These are phyloP conservation scores for Fremontodendron californicum DNA, from an alignment of 345 rosid species.

Conservation along the genomic window DNA sequence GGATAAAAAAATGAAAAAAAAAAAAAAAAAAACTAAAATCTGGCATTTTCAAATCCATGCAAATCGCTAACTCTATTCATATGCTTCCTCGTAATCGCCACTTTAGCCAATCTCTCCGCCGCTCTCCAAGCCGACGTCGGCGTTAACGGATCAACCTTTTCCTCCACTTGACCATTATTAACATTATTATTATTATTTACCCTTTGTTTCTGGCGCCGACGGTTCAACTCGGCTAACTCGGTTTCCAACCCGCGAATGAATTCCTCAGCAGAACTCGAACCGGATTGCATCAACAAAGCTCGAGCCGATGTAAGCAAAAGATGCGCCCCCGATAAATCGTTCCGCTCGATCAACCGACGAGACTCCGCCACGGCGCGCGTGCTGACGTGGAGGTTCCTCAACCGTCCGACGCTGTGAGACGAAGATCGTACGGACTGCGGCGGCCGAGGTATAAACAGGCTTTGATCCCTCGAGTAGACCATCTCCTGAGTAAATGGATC, in stretches of 20 bases:
- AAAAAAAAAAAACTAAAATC: constrained; percentile 45
- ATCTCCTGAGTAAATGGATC: constrained; percentile 52
- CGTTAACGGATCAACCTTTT: constrained; percentile 63
- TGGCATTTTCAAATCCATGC: constrained; percentile 95
- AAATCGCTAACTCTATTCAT: constrained; percentile 92
- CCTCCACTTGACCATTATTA: constrained; percentile 20
- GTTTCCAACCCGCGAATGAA: constrained; percentile 53
- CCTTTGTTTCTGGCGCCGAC: constrained; percentile 21
- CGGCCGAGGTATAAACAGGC: constrained; percentile 45
- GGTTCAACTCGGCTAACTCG: constrained; percentile 58
- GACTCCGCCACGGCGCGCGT: constrained; percentile 74
- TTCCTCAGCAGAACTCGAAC: constrained; percentile 40
- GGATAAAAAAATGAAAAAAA: too few species aligned
- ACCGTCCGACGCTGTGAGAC: constrained; percentile 40
- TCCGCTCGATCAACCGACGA: constrained; percentile 47
- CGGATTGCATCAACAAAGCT: constrained; percentile 51
- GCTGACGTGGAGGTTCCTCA: constrained; percentile 65
- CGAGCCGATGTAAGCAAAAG: constrained; percentile 68
- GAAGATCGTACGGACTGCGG: constrained; percentile 51
- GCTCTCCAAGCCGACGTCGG: constrained; percentile 95
- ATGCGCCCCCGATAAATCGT: constrained; percentile 59
- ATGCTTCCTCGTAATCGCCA: constrained; percentile 83
- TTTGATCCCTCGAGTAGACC: constrained; percentile 41
- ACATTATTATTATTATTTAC: background rate
- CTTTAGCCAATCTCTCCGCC: constrained; percentile 87